Conservation (phyloP, 164 flowering plant species). For the Piper longum region DNA sequence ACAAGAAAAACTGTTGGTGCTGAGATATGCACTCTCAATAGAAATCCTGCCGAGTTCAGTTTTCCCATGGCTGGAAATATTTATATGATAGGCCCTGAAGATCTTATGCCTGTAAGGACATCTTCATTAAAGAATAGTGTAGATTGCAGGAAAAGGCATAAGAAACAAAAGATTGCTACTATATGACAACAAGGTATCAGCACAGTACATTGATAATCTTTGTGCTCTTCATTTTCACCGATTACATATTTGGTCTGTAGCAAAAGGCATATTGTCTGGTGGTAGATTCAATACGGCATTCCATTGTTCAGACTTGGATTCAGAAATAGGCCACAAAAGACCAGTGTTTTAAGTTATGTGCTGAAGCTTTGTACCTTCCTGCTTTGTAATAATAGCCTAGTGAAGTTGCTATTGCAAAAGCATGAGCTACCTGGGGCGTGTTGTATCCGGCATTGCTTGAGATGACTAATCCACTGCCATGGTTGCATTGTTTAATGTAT, state of each 20-base stretch:
- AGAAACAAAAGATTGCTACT: slow-evolving; percentile 18
- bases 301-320: background rate
- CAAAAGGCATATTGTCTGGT: no score
- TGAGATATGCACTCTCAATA: slow-evolving; percentile 37
- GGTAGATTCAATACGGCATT: background rate
- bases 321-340: no score
- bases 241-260: no score
- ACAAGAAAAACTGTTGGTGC: slow-evolving; percentile 6
- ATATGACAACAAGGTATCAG: slow-evolving; percentile 4
- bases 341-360: background rate
- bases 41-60: slow-evolving; percentile 78
- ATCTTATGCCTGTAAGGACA: slow-evolving; percentile 20
- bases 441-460: no score
- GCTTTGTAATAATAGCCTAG: background rate
- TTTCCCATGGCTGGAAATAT: slow-evolving; percentile 39
- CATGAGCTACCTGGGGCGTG: no score
- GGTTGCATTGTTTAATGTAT: no score
- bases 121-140: slow-evolving; percentile 5
- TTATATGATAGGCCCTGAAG: slow-evolving; percentile 37
- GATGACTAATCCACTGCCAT: no score
- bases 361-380: background rate
- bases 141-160: slow-evolving; percentile 21
- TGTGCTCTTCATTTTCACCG: no score
- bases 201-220: no score
- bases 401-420: no score